Percentiles rank a stretch among this genome's conserved stretches.
Evolutionary conservation across 306 rosid genomes (phyloP).

Genomic region (Biancaea sappan): DNA sequence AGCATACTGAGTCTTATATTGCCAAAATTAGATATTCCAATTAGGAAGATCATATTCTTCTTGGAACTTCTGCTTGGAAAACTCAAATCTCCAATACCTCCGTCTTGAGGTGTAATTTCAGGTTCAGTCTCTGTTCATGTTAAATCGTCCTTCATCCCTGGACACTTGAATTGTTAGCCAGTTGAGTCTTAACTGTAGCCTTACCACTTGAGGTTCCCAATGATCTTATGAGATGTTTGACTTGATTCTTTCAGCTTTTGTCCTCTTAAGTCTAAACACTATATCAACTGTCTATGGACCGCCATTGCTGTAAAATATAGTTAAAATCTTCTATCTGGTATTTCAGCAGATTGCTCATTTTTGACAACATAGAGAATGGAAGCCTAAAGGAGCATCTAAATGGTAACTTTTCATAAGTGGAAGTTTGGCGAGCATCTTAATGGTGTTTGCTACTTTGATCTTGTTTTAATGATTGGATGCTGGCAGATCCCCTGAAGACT

Average conservation of each 20-base stretch:
- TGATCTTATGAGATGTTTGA: neutral
- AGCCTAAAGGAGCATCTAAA: constrained; percentile 91
- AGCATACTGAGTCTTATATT: neutral
- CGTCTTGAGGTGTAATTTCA: neutral
- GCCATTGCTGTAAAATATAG: neutral
- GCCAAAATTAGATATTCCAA: neutral
- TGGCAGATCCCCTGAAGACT: constrained; percentile 84
- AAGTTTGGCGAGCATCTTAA: constrained; percentile 15
- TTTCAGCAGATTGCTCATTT: constrained; percentile 71
- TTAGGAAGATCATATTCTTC: neutral
- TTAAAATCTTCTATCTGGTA: constrained; percentile 16
- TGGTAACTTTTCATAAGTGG: constrained; percentile 50
- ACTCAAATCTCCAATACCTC: neutral
- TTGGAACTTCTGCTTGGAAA: neutral
- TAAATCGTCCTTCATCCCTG: neutral
- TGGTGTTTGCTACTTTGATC: constrained; percentile 27
- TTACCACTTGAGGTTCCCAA: neutral
- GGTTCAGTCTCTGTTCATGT: neutral
- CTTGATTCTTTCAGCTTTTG: too few species aligned
- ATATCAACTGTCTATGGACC: constrained; percentile 5
- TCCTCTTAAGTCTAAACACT: neutral
- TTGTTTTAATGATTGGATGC: constrained; percentile 33
- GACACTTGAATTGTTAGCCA: neutral
- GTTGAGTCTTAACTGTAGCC: neutral
- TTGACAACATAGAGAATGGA: constrained; percentile 78